Evolutionary conservation across 139 green algal genomes (phyloP), one percentile per base, ranked within the genome.

Genomic region (Tetradesmus lagerheimii): DNA sequence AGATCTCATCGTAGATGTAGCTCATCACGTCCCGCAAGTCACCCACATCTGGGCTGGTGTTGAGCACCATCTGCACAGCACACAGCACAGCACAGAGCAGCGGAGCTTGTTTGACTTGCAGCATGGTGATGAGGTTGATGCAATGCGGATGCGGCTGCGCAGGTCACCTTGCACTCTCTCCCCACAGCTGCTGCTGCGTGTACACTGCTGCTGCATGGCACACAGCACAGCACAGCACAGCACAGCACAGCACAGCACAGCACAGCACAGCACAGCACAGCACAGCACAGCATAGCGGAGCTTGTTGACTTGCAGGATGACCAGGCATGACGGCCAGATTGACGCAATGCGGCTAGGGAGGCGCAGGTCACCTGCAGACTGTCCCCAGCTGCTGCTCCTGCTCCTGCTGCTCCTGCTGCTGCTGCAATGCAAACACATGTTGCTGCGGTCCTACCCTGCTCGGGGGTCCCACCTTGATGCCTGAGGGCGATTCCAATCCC

Each of bases 381-480:
- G 47, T 20, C 47, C 1, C 47, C 47, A 62, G 47, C 47, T 62
- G 8, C 12, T 1, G 4, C 47, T 15, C 20, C 4, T 62, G 8
- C 8, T 31, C 23, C 47, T 62, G 47, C 47, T 23, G 47, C 47
- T 62, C 12, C 57, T 71, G 57, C 57, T 31, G 57, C 20, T 71
- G 16, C 57, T 31, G 57, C 20, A 27, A 37, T 78, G 67, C 67
- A 37, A 38, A 78, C 45, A 18, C 11, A 9, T 57, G 45, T 12
- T 57, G 45, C 45, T 57, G 45, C 45, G 64, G 15, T 75, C 15
- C 64, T 29, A n/a, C 39, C 25, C 79, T 66, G 34, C 0, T 82
- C n/a, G n/a, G n/a, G n/a, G n/a, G n/a, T n/a, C n/a, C 0, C 78
- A 96, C 95, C 95, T 98, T 99, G 71, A 98, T 92, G 43, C 97